A percentile compares a stretch with the other conserved stretches of the same genome.
Evolutionary conservation across 805 yeast genomes (phyloP).

Genomic region (Sporopachydermia quercuum): DNA sequence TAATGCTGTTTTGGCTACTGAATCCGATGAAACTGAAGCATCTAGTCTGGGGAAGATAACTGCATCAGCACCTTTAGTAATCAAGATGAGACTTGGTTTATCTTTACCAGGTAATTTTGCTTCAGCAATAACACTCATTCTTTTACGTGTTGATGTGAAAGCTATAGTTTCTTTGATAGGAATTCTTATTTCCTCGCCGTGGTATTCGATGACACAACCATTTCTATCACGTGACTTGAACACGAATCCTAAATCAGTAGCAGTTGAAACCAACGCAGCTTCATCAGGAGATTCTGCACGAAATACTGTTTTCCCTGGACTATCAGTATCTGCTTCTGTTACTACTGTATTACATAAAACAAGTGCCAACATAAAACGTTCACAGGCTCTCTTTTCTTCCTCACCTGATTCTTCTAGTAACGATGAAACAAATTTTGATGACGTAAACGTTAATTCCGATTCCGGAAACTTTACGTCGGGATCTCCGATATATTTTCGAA

Average conservation of each 20-base stretch:
- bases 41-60: constrained; percentile 38
- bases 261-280: constrained; percentile 63
- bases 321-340: constrained; percentile 33
- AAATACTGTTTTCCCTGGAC: constrained; percentile 29
- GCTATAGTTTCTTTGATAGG: constrained; percentile 42
- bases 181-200: constrained; percentile 29
- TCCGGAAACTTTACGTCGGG: constrained; percentile 28
- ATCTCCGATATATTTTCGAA: constrained; percentile 15
- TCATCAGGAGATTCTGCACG: constrained; percentile 82
- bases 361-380: constrained; percentile 45
- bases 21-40: constrained; percentile 23
- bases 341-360: constrained; percentile 68
- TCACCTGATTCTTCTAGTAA: constrained; percentile 24
- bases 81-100: constrained; percentile 25
- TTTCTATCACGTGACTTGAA: constrained; percentile 39
- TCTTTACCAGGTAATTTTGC: constrained; percentile 16
- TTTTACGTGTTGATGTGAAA: constrained; percentile 57
- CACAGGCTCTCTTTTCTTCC: constrained; percentile 32
- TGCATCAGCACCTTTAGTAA: constrained; percentile 66
- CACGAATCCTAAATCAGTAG: constrained; percentile 57
- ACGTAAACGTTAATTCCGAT: constrained; percentile 43
- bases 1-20: constrained; percentile 41
- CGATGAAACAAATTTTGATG: constrained; percentile 43
- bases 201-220: constrained; percentile 26
- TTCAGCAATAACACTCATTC: constrained; percentile 62